Base-by-base conservation (phyloP, 2,329 filamentous ascomycete genomes). In the Sclerotinia spermophila region DNA sequence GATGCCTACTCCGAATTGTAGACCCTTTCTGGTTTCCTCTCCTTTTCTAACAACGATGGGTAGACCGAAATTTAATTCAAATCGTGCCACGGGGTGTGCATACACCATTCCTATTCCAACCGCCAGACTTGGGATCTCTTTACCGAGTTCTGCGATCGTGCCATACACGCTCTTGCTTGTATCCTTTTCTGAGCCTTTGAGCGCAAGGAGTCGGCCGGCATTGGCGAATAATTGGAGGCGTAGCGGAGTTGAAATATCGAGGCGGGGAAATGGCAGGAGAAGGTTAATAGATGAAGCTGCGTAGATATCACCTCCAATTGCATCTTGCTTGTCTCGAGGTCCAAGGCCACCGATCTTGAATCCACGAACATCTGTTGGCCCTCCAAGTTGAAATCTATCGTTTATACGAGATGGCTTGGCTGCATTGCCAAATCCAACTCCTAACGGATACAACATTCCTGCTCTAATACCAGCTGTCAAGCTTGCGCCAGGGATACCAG, bases 1-100 rank as follows among this genome's bases (percentile, higher is more conserved):
- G 79, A 99, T 94, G 65, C 96, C 96, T 55, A 99, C 93, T n/a
- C 96, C 96, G 77, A 99, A 90, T 80, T 96, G 94, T 74, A 99
- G 79, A 1, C 96, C 96, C 83, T 99, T 99, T 69, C 95, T 88
- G 24, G 89, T 90, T 76, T 96, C 90, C 82, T 99, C 96, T 48
- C 93, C 94, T 74, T 87, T 90, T 71, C 96, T 87, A 77, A 93
- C 81, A 27, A 95, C 90, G 71, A 99, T 80, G 1, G 96, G 96
- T 75, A 99, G 81, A 76, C 92, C 94, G 80, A 99, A 97, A 82
- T 99, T 99, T 75, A 99, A 84, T 83, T 99, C 96, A 74, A 99
- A 97, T 70, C 96, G 85, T 17, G 96, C 96, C 30, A 95, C 91
- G 0, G 94, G 94, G 78, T 98, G 95, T 5, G 94, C 96, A 79